These are phyloP conservation scores for Tylopilus vinaceipallidus DNA, from an alignment of 768 basidiomycete genomes.

Conservation along the genomic window DNA sequence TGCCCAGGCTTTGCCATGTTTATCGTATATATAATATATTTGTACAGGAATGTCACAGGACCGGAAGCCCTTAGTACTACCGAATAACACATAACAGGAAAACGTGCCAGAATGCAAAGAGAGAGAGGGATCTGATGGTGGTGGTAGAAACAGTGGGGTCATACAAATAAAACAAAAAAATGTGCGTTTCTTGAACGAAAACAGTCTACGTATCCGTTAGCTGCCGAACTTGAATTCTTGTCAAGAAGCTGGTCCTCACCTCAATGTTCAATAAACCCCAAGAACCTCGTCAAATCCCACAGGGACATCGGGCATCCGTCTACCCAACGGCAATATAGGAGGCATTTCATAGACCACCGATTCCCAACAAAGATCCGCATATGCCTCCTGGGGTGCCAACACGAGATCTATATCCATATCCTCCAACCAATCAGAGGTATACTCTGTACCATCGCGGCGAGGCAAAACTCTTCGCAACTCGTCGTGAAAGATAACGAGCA, in stretches of 20 bases:
- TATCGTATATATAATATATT: too few species aligned
- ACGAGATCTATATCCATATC: conserved; percentile 29
- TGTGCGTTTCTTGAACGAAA: conserved; percentile 12
- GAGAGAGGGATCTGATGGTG: not conserved
- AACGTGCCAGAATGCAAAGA: conserved; percentile 3
- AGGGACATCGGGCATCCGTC: conserved; percentile 28
- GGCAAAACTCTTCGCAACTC: conserved; percentile 28
- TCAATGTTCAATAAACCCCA: conserved; percentile 11
- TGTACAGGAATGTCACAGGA: too few species aligned
- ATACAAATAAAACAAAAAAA: not conserved
- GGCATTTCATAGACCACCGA: conserved; percentile 25
- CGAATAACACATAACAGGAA: conserved; percentile 7
- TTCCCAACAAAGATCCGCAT: conserved; percentile 31
- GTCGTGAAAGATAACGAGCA: conserved; percentile 32
- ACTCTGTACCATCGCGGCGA: conserved; percentile 4
- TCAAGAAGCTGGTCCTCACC: conserved; percentile 4
- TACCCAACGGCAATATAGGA: conserved; percentile 3
- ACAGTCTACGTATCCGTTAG: not conserved
- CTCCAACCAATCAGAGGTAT: conserved; percentile 28
- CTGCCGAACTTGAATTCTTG: not conserved
- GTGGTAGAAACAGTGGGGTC: not conserved
- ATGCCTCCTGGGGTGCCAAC: conserved; percentile 27
- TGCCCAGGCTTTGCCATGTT: too few species aligned
- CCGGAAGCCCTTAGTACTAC: too few species aligned
- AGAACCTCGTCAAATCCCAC: conserved; percentile 27